Conservation (phyloP, 225 moss, liverwort and hornwort genomes). For the Pseudisothecium myosuroides region DNA sequence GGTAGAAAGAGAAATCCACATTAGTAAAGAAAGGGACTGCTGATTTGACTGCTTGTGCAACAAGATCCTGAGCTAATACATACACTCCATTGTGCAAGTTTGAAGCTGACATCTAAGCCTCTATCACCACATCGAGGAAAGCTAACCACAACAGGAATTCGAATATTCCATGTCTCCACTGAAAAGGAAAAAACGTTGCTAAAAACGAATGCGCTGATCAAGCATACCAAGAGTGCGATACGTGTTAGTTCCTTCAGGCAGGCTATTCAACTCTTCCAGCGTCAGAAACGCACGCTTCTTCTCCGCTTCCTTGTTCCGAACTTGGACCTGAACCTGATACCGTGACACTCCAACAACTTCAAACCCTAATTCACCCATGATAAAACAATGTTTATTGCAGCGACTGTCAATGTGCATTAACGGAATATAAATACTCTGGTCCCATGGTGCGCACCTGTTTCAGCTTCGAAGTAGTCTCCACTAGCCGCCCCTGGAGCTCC, state of each 20-base stretch:
- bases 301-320: constrained; percentile 85
- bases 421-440: neutral
- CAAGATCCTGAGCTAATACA: neutral
- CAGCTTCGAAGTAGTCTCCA: constrained; percentile 88
- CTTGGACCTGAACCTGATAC: constrained; percentile 27
- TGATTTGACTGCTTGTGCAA: neutral
- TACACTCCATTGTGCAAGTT: neutral
- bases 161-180: neutral
- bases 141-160: neutral
- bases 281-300: constrained; percentile 94
- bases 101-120: neutral
- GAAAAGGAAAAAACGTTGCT: neutral
- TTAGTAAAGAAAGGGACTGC: neutral
- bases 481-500: constrained; percentile 88
- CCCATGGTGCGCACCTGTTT: constrained; percentile 52
- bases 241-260: constrained; percentile 75
- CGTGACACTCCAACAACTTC: neutral
- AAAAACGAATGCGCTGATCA: neutral
- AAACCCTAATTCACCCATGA: neutral
- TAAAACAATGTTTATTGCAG: neutral
- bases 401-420: neutral
- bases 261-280: constrained; percentile 72
- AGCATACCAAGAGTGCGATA: constrained; percentile 78
- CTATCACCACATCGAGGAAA: neutral
- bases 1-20: neutral